Base-by-base conservation (phyloP, 2,329 filamentous ascomycete genomes). In the Chlorencoelia australis region DNA sequence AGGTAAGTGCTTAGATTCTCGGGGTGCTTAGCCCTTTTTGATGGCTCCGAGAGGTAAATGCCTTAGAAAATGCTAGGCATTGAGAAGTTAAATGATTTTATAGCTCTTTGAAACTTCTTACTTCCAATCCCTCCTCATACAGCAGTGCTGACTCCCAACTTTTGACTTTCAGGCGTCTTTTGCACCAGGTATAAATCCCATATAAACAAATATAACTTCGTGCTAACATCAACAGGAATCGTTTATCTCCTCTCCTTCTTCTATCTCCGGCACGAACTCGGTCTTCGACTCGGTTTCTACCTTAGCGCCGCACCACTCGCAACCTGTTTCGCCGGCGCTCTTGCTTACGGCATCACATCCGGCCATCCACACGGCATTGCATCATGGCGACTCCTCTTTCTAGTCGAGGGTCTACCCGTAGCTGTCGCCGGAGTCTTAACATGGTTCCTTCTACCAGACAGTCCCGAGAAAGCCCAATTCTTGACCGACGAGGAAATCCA, bases 201-300 rank as follows among this genome's bases (percentile, higher is more conserved):
- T n/a, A n/a, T n/a, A n/a, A n/a, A n/a, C n/a, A n/a, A n/a, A n/a
- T n/a, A n/a, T n/a, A n/a, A n/a, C n/a, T n/a, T n/a, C n/a, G n/a
- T n/a, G n/a, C n/a, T n/a, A n/a, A n/a, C n/a, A n/a, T n/a, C n/a
- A n/a, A n/a, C n/a, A n/a, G n/a, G n/a, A n/a, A 55, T 66, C 2
- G 60, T 64, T 0, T 64, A 62, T 30, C 59, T 66, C 15, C 52
- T 68, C 5, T 62, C 59, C 6, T 66, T 68, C 48, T 68, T 68
- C 47, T 69, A 68, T 39, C 55, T 60, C 5, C 51, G 67, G 4
- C 48, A 58, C 13, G 83, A 88, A 50, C 63, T 88, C 7, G 83
- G 81, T 1, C 69, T 82, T 40, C 67, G 82, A 17, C 79, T 74
- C 11, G 82, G 80, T 7, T 61, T 87, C 5, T 82, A 84, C 55